These are phyloP conservation scores for Russula sp. DNA, from an alignment of 768 basidiomycete genomes.

Conservation along the genomic window DNA sequence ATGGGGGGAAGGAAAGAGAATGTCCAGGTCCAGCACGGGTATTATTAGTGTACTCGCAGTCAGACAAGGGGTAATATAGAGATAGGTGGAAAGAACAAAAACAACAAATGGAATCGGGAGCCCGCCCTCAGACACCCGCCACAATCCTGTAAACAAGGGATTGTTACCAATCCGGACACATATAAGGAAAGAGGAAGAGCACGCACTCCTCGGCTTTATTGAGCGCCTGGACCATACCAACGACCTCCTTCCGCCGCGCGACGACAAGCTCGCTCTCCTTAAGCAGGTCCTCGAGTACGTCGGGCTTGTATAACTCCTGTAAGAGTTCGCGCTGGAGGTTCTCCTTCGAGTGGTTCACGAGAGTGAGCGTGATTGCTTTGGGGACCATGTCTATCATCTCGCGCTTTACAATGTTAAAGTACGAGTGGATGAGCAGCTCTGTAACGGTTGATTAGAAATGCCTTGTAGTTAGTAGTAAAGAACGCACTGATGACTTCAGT, in stretches of 20 bases:
- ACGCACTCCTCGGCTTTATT: constrained; percentile 96
- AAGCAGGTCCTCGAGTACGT: constrained; percentile 89
- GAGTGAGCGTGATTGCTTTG: constrained; percentile 87
- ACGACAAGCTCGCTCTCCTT: constrained; percentile 94
- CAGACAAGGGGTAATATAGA: constrained; percentile 19
- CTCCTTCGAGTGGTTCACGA: constrained; percentile 93
- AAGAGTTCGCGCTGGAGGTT: constrained; percentile 90
- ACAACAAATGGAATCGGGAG: background rate
- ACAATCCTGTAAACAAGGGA: constrained; percentile 47
- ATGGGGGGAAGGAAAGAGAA: background rate
- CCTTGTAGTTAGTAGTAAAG: background rate
- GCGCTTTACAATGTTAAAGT: constrained; percentile 97
- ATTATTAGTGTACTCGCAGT: constrained; percentile 31
- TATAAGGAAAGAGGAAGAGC: background rate
- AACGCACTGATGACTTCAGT: constrained; percentile 97
- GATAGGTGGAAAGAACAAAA: constrained; percentile 6
- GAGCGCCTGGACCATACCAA: constrained; percentile 88
- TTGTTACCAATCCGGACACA: constrained; percentile 7
- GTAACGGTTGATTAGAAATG: constrained; percentile 5
- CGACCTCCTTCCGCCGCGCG: constrained; percentile 88
- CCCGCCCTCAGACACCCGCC: constrained; percentile 49
- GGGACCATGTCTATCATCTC: constrained; percentile 99
- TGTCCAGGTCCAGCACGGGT: constrained; percentile 23
- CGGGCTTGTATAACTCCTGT: constrained; percentile 95
- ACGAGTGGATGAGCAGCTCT: constrained; percentile 95